phyloP scores from a whole-genome alignment of 768 basidiomycete genomes.

The Termitomyces sp. region DNA sequence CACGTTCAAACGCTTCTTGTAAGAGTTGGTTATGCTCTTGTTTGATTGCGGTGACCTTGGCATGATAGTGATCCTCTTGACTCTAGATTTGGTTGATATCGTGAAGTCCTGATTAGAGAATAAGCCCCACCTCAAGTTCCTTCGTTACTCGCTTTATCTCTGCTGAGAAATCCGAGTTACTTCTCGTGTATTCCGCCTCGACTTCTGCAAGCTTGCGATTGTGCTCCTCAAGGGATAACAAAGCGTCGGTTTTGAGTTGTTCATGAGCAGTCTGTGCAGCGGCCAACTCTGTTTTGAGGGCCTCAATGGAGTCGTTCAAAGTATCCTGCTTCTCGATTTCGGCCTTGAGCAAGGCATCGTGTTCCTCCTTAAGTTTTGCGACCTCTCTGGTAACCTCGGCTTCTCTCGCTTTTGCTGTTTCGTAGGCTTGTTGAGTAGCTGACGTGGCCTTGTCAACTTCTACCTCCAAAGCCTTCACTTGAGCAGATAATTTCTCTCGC shows the following conservation, averaged over 20 bases:
- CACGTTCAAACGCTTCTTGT: conserved; percentile 67
- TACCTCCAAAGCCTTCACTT: conserved; percentile 45
- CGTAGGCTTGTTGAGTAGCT: conserved; percentile 40
- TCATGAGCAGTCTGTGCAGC: conserved; percentile 41
- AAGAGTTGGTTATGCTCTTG: conserved; percentile 57
- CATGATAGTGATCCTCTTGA: conserved; percentile 63
- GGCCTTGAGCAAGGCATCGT: conserved; percentile 40
- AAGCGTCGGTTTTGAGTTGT: conserved; percentile 36
- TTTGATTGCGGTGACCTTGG: conserved; percentile 60
- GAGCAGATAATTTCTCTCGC: conserved; percentile 36
- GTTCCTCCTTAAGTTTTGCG: conserved; percentile 34
- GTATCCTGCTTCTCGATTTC: conserved; percentile 38
- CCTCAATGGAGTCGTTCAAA: conserved; percentile 36
- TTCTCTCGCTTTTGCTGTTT: conserved; percentile 43
- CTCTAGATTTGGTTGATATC: conserved; percentile 33
- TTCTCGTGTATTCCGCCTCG: conserved; percentile 41
- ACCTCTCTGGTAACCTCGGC: conserved; percentile 33
- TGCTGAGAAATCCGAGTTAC: conserved; percentile 45
- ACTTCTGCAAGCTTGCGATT: conserved; percentile 43
- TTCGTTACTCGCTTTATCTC: conserved; percentile 48
- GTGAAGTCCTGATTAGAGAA: background rate
- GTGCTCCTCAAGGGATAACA: conserved; percentile 42
- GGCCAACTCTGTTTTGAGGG: conserved; percentile 41
- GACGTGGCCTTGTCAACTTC: conserved; percentile 44
- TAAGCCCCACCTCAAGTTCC: conserved; percentile 61